Evolutionary conservation across 495 filamentous ascomycete genomes (phyloP).

Genomic region (Neurospora terricola): DNA sequence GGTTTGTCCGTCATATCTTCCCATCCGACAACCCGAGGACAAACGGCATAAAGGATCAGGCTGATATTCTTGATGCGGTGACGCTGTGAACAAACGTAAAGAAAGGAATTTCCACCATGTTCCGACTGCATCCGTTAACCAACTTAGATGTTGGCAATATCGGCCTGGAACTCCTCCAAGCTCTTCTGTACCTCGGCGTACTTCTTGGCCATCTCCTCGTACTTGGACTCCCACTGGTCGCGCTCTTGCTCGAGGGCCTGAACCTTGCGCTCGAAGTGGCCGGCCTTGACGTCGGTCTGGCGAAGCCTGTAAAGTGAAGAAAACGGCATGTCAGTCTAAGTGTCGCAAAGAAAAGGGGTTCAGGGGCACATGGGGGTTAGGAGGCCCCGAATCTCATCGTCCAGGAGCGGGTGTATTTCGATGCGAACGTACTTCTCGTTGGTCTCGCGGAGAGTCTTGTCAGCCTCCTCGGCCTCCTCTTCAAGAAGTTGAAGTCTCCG

Average conservation of each 20-base stretch:
- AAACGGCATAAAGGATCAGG: neutral
- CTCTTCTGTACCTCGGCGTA: conserved; percentile 78
- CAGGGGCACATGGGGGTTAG: neutral
- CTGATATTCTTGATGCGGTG: neutral
- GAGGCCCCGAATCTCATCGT: neutral
- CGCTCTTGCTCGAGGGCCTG: conserved; percentile 82
- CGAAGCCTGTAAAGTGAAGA: conserved; percentile 56
- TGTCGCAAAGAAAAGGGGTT: conserved; percentile 1
- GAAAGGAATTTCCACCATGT: neutral
- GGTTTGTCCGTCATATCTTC: neutral
- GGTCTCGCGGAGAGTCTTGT: conserved; percentile 87
- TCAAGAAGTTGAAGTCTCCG: conserved; percentile 90
- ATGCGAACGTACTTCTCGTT: conserved; percentile 80
- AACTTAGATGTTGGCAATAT: conserved; percentile 82
- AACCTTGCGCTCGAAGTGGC: conserved; percentile 98
- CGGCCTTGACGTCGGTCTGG: conserved; percentile 97
- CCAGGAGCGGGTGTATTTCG: neutral
- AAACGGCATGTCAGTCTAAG: conserved; percentile 4
- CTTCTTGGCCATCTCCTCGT: conserved; percentile 91
- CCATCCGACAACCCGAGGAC: neutral
- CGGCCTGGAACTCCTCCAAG: conserved; percentile 73
- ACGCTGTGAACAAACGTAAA: conserved; percentile 1
- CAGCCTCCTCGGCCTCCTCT: conserved; percentile 92
- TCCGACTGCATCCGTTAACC: neutral
- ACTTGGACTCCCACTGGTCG: conserved; percentile 92